phyloP scores from a whole-genome alignment of 2,329 filamentous ascomycete genomes.

The Fusarium metavorans region DNA sequence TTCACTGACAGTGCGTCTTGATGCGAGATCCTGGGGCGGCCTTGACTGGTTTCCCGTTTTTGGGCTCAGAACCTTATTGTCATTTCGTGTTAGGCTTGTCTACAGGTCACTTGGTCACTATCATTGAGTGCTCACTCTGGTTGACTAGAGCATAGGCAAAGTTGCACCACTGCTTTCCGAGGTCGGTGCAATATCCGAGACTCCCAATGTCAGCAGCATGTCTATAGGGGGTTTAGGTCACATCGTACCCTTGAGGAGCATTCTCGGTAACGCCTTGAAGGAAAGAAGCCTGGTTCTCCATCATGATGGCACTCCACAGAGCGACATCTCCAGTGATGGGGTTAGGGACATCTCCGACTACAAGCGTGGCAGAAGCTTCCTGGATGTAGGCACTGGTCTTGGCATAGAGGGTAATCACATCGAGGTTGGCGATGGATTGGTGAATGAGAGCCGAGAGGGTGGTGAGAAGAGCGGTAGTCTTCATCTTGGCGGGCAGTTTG shows the following conservation, averaged over 20 bases:
- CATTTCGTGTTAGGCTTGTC: neutral
- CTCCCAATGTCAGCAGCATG: neutral
- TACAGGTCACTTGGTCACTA: neutral
- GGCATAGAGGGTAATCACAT: slow-evolving; percentile 8
- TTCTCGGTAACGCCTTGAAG: slow-evolving; percentile 20
- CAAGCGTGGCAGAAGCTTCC: slow-evolving; percentile 18
- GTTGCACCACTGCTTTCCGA: slow-evolving; percentile 23
- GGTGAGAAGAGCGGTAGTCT: neutral
- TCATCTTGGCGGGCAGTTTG: neutral
- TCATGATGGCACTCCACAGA: slow-evolving; percentile 23
- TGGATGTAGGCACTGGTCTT: slow-evolving; percentile 3
- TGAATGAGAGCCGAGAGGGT: neutral
- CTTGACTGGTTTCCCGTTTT: slow-evolving; percentile 2
- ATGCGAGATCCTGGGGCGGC: slow-evolving; percentile 11
- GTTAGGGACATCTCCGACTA: slow-evolving; percentile 2
- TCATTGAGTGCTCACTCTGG: neutral
- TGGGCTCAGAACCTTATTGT: slow-evolving; percentile 3
- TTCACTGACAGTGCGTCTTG: slow-evolving; percentile 10
- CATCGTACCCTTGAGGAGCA: slow-evolving; percentile 4
- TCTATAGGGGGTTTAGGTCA: no score
- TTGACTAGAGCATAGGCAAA: slow-evolving; percentile 21
- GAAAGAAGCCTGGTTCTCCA: slow-evolving; percentile 15
- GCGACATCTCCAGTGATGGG: slow-evolving; percentile 21
- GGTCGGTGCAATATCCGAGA: slow-evolving; percentile 9
- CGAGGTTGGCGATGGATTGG: neutral